A percentile compares a stretch with the other conserved stretches of the same genome.
Conservation (phyloP, 805 yeast genomes). For the Cyberlindnera euphorbiiphila region DNA sequence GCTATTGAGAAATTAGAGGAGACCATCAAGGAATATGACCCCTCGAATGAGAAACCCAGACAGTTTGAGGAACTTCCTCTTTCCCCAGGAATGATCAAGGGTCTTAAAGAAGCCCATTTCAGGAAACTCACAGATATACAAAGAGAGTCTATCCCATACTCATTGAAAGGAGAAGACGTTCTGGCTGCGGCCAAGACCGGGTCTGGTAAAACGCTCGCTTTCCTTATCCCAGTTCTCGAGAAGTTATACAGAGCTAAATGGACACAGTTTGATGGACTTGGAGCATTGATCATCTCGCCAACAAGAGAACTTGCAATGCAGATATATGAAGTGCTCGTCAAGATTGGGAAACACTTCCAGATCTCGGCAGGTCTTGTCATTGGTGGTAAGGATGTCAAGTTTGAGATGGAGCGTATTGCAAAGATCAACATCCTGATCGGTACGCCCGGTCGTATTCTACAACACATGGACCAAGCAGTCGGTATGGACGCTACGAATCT, state of each 20-base stretch:
- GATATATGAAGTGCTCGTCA: conserved; percentile 62
- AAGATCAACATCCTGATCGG: conserved; percentile 80
- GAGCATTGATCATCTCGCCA: conserved; percentile 69
- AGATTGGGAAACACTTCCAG: conserved; percentile 58
- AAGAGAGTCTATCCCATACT: conserved; percentile 66
- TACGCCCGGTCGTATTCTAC: conserved; percentile 87
- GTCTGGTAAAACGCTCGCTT: conserved; percentile 92
- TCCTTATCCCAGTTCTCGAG: conserved; percentile 78
- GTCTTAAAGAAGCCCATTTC: conserved; percentile 76
- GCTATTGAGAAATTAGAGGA: conserved; percentile 42
- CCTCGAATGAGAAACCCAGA: conserved; percentile 33
- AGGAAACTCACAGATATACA: conserved; percentile 84
- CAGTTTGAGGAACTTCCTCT: conserved; percentile 80
- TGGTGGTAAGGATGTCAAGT: conserved; percentile 60
- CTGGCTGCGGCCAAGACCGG: conserved; percentile 97
- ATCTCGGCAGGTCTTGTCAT: conserved; percentile 62
- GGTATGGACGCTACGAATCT: conserved; percentile 57
- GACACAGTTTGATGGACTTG: conserved; percentile 40
- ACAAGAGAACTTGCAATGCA: conserved; percentile 71
- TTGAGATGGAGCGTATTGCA: conserved; percentile 64
- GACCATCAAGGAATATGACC: conserved; percentile 52
- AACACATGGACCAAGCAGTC: conserved; percentile 63
- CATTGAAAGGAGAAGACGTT: conserved; percentile 82
- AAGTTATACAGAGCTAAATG: conserved; percentile 45
- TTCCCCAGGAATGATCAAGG: conserved; percentile 57